Base-by-base conservation (phyloP, 2,329 filamentous ascomycete genomes). In the Trichocomaceae sp. region DNA sequence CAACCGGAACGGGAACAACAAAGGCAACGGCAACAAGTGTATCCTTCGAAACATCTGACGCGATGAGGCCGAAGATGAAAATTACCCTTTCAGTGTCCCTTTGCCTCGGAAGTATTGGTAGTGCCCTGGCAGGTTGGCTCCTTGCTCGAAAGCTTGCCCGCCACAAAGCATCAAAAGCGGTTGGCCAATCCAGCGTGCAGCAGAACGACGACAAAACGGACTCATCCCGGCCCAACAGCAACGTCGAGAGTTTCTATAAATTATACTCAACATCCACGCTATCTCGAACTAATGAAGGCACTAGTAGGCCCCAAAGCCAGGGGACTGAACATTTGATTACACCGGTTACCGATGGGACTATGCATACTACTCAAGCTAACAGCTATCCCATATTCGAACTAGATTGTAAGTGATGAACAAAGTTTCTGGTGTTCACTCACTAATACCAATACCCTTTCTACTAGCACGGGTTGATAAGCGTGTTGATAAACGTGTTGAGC, bases 351-450 rank as follows among this genome's bases (percentile, higher is more conserved):
- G 31, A n/a, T 19, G 37, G 8, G n/a, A 42, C 23, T 4, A 9
- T 15, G 0, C 17, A 52, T 44, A 33, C 22, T 44, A 33, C 22
- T 31, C 49, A 52, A 3, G 26, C 37, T 41, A 42, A 56, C 15
- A 45, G 35, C 23, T 37, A 15, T 23, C 49, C 50, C 13, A 42
- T 56, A 35, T 56, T 52, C 33, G 54, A 56, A 52, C 23, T 56
- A n/a, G 54, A 56, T 23, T 23, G 54, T 56, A 41, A 52, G 54
- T 47, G 10, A 22, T 42, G 17, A 4, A 20, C 9, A 42, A 41
- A 9, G 2, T 9, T 46, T 45, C 13, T 17, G 6, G 5, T 9
- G 13, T 7, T n/a, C 5, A 31, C 15, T 23, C 13, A n/a, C 50
- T 53, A 23, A 53, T 8, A 19, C 26, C 23, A 35, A 53, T 8